Evolutionary conservation across 1,284 basidiomycete species (phyloP).

Genomic region (Leccinum subatratum): DNA sequence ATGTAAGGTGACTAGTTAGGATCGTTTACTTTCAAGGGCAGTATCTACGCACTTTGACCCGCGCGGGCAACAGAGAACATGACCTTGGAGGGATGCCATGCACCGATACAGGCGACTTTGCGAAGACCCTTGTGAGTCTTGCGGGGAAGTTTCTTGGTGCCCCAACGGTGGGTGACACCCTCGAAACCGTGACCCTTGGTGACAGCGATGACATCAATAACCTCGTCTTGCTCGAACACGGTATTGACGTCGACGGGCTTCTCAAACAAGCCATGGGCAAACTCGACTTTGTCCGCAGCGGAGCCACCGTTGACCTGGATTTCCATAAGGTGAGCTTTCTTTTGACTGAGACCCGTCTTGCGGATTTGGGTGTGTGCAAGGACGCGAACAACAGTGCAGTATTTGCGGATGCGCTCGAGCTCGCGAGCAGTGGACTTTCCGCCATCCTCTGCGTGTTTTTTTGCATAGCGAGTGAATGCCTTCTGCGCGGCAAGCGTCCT

Average conservation of each 20-base stretch:
- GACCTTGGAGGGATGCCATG: conserved; percentile 98
- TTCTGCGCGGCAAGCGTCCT: too few relatives aligned
- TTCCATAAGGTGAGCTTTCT: conserved; percentile 99
- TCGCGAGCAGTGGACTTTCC: conserved; percentile 92
- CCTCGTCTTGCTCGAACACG: conserved; percentile 97
- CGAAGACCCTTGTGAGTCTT: conserved; percentile 99
- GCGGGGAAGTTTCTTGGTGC: conserved; percentile 96
- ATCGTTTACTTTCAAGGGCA: conserved; percentile 2
- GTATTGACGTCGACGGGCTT: conserved; percentile 86
- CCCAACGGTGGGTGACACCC: conserved; percentile 99
- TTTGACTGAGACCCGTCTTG: conserved; percentile 97
- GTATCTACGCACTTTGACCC: conserved; percentile 79
- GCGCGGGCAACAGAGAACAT: conserved; percentile 99
- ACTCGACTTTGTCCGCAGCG: conserved; percentile 97
- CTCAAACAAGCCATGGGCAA: conserved; percentile 93
- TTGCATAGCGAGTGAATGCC: conserved; percentile 97
- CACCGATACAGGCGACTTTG: conserved; percentile 99
- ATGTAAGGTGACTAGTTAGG: conserved; percentile 17
- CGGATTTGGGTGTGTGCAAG: conserved; percentile 98
- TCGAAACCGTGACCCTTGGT: conserved; percentile 99
- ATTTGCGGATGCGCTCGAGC: conserved; percentile 99
- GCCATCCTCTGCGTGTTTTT: conserved; percentile 96
- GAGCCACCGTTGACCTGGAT: conserved; percentile 99
- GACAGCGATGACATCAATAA: conserved; percentile 95
- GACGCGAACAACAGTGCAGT: conserved; percentile 99